Percentiles rank a stretch among this genome's conserved stretches.
Conservation (phyloP, 106 monocot genomes). For the Dactylorhiza incarnata region DNA sequence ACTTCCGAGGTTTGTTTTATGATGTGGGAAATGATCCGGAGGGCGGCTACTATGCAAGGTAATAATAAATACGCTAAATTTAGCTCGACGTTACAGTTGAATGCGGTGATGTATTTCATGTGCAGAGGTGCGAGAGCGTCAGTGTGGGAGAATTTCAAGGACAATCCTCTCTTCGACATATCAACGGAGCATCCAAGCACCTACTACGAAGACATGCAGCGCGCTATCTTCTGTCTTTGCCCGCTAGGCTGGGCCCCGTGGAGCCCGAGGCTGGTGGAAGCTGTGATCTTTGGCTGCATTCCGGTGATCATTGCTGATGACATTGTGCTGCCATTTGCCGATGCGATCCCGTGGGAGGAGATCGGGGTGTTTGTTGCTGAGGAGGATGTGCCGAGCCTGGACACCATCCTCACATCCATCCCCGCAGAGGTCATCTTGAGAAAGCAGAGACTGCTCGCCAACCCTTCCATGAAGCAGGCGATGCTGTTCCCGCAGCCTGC, state of each 20-base stretch:
- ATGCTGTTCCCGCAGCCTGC: conserved; percentile 62
- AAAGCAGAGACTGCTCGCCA: conserved; percentile 57
- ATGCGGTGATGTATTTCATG: background rate
- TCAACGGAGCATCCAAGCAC: conserved; percentile 58
- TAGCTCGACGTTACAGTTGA: background rate
- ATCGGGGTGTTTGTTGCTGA: conserved; percentile 61
- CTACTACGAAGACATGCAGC: conserved; percentile 72
- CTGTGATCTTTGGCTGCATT: conserved; percentile 60
- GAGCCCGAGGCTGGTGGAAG: conserved; percentile 59
- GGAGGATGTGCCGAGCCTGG: conserved; percentile 54
- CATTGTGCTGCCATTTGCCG: conserved; percentile 61
- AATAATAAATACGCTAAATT: background rate
- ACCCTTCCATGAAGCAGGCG: conserved; percentile 66
- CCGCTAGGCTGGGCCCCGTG: conserved; percentile 69
- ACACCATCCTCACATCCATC: conserved; percentile 46
- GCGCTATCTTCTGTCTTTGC: conserved; percentile 60
- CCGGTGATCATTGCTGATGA: conserved; percentile 62
- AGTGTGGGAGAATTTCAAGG: conserved; percentile 68
- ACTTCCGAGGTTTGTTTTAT: conserved; percentile 60
- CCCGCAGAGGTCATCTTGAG: conserved; percentile 43
- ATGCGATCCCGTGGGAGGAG: conserved; percentile 66
- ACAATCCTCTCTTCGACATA: conserved; percentile 66
- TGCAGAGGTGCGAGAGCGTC: conserved; percentile 55
- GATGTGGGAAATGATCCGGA: conserved; percentile 63
- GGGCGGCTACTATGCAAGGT: conserved; percentile 70